A percentile compares a stretch with the other conserved stretches of the same genome.
phyloP scores from a whole-genome alignment of 495 filamentous ascomycete species.

The Penicillium roqueforti region DNA sequence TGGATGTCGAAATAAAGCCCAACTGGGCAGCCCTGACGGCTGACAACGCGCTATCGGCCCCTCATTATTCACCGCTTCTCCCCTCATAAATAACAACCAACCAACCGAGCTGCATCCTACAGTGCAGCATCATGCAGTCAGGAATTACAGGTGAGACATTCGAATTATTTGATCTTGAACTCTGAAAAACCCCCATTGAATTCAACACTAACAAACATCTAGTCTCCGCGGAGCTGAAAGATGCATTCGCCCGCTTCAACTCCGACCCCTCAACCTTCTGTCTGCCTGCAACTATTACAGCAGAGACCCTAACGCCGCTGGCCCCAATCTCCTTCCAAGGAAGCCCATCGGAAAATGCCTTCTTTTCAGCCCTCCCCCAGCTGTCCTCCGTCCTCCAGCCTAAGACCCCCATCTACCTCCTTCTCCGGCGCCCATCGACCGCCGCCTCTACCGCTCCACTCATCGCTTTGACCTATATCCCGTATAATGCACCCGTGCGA shows the following conservation, averaged over 20 bases:
- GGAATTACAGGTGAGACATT: conserved; percentile 68
- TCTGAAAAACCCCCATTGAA: conserved; percentile 1
- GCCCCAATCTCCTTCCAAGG: conserved; percentile 52
- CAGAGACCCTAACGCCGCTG: conserved; percentile 67
- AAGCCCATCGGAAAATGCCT: conserved; percentile 42
- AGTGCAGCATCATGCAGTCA: conserved; percentile 66
- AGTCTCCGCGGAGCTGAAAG: conserved; percentile 84
- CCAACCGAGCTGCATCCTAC: conserved; percentile 3
- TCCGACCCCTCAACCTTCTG: conserved; percentile 63
- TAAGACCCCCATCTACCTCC: conserved; percentile 74
- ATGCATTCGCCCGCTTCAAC: conserved; percentile 73
- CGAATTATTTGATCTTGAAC: background rate
- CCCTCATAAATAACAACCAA: conserved; percentile 25
- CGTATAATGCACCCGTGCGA: conserved; percentile 81
- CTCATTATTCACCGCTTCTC: conserved; percentile 27
- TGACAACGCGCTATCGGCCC: conserved; percentile 7
- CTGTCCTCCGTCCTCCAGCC: conserved; percentile 69
- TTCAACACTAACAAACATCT: conserved; percentile 14
- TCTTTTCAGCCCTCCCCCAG: conserved; percentile 56
- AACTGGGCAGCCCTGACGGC: background rate
- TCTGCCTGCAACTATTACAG: conserved; percentile 72
- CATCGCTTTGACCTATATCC: conserved; percentile 83
- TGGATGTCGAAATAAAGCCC: background rate
- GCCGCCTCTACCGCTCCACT: conserved; percentile 47
- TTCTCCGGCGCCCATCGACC: conserved; percentile 65